Base-by-base conservation (phyloP, 2,329 filamentous ascomycete species). In the Ophiocordyceps robertsii region DNA sequence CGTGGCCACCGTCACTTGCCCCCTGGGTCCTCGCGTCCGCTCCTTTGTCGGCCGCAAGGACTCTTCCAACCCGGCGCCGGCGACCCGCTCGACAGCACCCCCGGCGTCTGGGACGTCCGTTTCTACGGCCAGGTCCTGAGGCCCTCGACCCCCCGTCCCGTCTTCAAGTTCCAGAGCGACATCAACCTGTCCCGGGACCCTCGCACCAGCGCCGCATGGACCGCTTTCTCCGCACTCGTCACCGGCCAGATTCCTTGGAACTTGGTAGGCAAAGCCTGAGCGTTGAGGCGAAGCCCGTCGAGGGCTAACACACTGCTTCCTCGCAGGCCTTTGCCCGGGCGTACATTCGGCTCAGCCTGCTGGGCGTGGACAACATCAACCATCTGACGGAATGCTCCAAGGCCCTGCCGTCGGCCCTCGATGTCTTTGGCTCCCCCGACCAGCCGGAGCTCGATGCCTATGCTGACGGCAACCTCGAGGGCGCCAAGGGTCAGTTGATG, bases 351-450 rank as follows among this genome's bases (percentile, higher is more conserved):
- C 56, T 77, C 31, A 69, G 65, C 19, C 56, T 75, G 12, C 64
- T 76, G 8, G 72, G 72, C 10, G 70, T 75, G 4, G 60, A 68
- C 46, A 73, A 74, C 49, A 68, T 75, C 52, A 74, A 75, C 52
- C 53, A 63, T 29, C 55, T 75, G 37, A 68, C 64, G 7, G 71
- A 75, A 46, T 75, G 72, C 60, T 71, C 69, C 8, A 64, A 66
- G 48, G 68, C 67, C 2, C 53, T 44, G 27, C 43, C 43, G 12
- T 16, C 30, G 39, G 29, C 30, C 5, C n/a, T 41, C 4, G 27
- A 13, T n/a, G 29, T 35, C 2, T 44, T 37, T 19, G 2, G n/a
- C 1, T 11, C 29, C 3, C 38, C 43, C 13, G 39, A 41, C 8
- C 12, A 24, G 4, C 14, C 13, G 10, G 9, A 29, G 13, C 24